Base-by-base conservation (phyloP, 768 basidiomycete species). In the Roridomyces roridus region DNA sequence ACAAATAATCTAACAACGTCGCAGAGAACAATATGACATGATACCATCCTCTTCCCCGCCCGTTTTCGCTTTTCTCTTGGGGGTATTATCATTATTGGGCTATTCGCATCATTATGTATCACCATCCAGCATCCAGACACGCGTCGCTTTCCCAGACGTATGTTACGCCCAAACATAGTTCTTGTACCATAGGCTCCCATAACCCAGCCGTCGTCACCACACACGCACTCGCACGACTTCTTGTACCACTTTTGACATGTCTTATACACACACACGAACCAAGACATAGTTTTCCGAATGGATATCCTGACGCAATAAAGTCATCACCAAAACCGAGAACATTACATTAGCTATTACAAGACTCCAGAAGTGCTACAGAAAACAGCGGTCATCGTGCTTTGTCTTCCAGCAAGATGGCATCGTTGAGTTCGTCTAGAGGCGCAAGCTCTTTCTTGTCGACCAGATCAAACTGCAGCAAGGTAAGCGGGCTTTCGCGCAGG, bases 371-470 rank as follows among this genome's bases (percentile, higher is more conserved):
- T 21, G 21, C 5, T 25, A 40, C 37, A 35, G 41, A 14, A 45
- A 31, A 55, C 24, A 37, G 12, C 31, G 35, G 36, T 62, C 71
- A 80, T 46, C 79, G 75, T 36, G 64, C 66, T 65, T 79, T 81
- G 58, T 83, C 81, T 60, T 84, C 82, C 29, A 80, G 77, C 12
- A 84, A 74, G 60, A 98, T 94, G 9, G 92, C 93, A 63, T 94
- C 92, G 71, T 98, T 98, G 65, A 98, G 82, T 71, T 98, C 96
- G 62, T 96, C 94, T 47, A 98, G 75, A 0, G 96, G 96, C 11
- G 92, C 92, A 8, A 98, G 81, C 68, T 98, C 96, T 74, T 95
- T 97, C 83, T 92, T 92, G 64, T 97, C 96, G n/a, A 98, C 85
- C 20, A 96, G 80, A 67, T 94, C 89, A 69, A 96, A 96, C 93